phyloP scores from a whole-genome alignment of 1,139 yeast species.

The Pichia sp. region DNA sequence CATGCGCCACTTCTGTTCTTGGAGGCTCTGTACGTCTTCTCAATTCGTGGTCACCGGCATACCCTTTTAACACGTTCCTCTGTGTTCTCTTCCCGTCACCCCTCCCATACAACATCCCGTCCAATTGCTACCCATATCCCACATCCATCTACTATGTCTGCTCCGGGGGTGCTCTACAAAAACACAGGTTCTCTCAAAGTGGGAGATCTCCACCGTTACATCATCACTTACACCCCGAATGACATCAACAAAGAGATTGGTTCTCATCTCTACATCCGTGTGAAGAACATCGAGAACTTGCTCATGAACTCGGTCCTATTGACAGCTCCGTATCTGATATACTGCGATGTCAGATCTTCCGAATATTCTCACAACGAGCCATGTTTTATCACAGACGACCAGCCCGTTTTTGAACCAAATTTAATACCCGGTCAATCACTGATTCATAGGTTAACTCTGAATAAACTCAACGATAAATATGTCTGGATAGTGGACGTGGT shows the following conservation, averaged over 20 bases:
- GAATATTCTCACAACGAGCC: constrained; percentile 57
- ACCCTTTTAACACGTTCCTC: too few species aligned
- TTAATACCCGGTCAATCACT: constrained; percentile 53
- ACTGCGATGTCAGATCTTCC: constrained; percentile 72
- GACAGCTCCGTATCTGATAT: constrained; percentile 87
- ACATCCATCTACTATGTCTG: too few species aligned
- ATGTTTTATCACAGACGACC: constrained; percentile 59
- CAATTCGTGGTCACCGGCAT: too few species aligned
- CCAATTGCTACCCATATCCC: too few species aligned
- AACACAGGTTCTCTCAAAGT: constrained; percentile 41
- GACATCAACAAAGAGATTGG: constrained; percentile 16
- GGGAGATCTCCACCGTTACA: constrained; percentile 54
- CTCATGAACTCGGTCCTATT: constrained; percentile 85
- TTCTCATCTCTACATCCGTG: constrained; percentile 52
- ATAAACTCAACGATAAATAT: constrained; percentile 47
- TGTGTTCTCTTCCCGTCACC: too few species aligned
- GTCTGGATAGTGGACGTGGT: constrained; percentile 85
- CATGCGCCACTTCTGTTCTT: too few species aligned
- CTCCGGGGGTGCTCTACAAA: constrained; percentile 21
- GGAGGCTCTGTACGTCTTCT: too few species aligned
- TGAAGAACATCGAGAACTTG: constrained; percentile 71
- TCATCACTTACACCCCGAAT: constrained; percentile 30
- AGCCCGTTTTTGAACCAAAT: constrained; percentile 56
- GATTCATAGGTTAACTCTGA: constrained; percentile 48
- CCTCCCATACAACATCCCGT: too few species aligned